Evolutionary conservation across 371 early-diverging fungal genomes (phyloP).

Genomic region (Rhizomucor pusillus): DNA sequence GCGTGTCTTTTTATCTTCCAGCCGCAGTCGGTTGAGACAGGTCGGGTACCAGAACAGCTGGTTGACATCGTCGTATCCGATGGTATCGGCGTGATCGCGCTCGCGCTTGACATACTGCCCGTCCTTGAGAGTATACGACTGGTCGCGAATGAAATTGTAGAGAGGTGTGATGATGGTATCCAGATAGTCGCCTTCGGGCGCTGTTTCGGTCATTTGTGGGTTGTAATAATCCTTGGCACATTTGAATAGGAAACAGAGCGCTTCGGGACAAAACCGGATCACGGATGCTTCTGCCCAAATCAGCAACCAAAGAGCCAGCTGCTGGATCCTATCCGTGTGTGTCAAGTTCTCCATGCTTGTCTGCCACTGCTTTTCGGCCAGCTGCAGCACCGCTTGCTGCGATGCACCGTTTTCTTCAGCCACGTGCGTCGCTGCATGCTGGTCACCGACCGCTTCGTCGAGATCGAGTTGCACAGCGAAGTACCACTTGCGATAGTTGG

Average conservation of each 20-base stretch:
- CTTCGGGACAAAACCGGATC: conserved; percentile 77
- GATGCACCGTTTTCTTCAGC: conserved; percentile 7
- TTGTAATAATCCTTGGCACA: conserved; percentile 60
- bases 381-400: conserved; percentile 12
- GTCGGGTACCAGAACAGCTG: conserved; percentile 81
- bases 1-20: conserved; percentile 43
- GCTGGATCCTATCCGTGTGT: conserved; percentile 63
- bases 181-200: conserved; percentile 69
- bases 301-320: conserved; percentile 76
- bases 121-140: conserved; percentile 67
- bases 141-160: conserved; percentile 73
- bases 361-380: conserved; percentile 68
- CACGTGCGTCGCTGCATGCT: conserved; percentile 10
- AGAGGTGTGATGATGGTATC: conserved; percentile 68
- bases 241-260: conserved; percentile 80
- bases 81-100: conserved; percentile 70
- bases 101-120: conserved; percentile 69
- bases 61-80: conserved; percentile 89
- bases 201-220: neutral
- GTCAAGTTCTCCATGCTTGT: conserved; percentile 67
- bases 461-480: conserved; percentile 76
- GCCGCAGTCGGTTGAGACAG: conserved; percentile 51
- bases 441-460: conserved; percentile 9
- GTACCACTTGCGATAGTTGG: conserved; percentile 85
- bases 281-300: conserved; percentile 89